phyloP scores from a whole-genome alignment of 106 monocot genomes.

The Allium cepa region DNA sequence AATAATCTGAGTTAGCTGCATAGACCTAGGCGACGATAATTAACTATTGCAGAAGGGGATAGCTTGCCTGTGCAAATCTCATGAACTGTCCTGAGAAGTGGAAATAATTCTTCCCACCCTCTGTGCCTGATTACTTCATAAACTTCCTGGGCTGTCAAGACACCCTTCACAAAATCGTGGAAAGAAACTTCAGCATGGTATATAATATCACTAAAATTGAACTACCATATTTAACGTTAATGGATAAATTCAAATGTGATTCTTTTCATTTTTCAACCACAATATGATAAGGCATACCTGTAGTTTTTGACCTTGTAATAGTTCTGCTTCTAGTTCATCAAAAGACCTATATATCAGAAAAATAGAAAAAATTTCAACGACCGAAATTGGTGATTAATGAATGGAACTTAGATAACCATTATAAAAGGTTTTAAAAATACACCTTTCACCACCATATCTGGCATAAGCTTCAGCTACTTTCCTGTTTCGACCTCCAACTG shows the following conservation, averaged over 20 bases:
- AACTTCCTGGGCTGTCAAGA: conserved; percentile 87
- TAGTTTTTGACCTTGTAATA: conserved; percentile 83
- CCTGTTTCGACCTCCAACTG: conserved; percentile 92
- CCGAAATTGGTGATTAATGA: not conserved
- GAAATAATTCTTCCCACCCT: conserved; percentile 73
- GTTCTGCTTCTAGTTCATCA: conserved; percentile 66
- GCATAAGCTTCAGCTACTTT: conserved; percentile 85
- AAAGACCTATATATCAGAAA: conserved; percentile 50
- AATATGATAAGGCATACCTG: conserved; percentile 43
- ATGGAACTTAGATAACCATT: not conserved
- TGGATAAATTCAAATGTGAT: not conserved
- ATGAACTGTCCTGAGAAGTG: conserved; percentile 67
- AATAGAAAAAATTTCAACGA: not conserved
- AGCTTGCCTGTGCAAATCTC: conserved; percentile 59
- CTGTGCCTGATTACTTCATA: conserved; percentile 56
- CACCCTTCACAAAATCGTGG: conserved; percentile 38
- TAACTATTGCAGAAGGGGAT: conserved; percentile 65
- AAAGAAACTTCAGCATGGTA: not conserved
- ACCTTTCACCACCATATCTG: conserved; percentile 70
- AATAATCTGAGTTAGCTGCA: too few species aligned
- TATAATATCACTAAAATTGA: not conserved
- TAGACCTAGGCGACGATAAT: conserved; percentile 13
- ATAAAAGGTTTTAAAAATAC: not conserved
- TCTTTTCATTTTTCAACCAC: not conserved
- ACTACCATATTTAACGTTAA: not conserved